Evolutionary conservation across 2,329 filamentous ascomycete species (phyloP), one percentile per base, ranked within the genome.

Genomic region (Sphaerostilbella broomeana): DNA sequence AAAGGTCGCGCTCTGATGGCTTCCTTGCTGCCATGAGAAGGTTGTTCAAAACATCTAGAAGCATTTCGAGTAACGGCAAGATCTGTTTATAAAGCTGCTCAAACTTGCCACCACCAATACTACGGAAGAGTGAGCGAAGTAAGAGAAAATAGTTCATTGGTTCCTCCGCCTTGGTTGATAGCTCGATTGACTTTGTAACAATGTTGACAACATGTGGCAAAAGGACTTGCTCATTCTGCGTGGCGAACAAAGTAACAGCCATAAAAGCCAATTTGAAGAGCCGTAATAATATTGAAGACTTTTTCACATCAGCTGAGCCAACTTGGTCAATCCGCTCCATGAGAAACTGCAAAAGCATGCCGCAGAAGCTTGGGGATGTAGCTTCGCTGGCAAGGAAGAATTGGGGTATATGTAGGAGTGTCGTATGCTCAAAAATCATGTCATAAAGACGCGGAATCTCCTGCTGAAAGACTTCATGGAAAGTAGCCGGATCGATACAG

Each of bases 81-180:
- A 99, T 95, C 60, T 97, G 90, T 66, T 98, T 98, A 62, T 99
- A 99, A 1, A 98, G 72, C 50, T 95, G 85, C 67, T 99, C 92
- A 50, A 98, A 99, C 47, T 95, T 84, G 6, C 92, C 94, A 35
- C 92, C 94, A 16, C 92, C 92, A 38, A 99, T 99, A 57, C 90
- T 97, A 41, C 92, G 72, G 61, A 99, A 99, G 2, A 99, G 69
- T 0, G 89, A 95, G 22, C 92, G 77, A 26, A 99, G 70, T 2
- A 99, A 75, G 9, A 95, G 72, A 63, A 98, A 99, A 64, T 98
- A 98, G 61, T 99, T 98, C 77, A 95, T 95, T 0, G 94, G 94
- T 57, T 97, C 90, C 53, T 95, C 88, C 0, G 92, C 94, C 42
- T 84, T 94, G 6, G 92, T 94, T 2, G 90, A 95, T 25, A 97